phyloP scores from a whole-genome alignment of 371 early-diverging fungal species.

The Mucor indicus region DNA sequence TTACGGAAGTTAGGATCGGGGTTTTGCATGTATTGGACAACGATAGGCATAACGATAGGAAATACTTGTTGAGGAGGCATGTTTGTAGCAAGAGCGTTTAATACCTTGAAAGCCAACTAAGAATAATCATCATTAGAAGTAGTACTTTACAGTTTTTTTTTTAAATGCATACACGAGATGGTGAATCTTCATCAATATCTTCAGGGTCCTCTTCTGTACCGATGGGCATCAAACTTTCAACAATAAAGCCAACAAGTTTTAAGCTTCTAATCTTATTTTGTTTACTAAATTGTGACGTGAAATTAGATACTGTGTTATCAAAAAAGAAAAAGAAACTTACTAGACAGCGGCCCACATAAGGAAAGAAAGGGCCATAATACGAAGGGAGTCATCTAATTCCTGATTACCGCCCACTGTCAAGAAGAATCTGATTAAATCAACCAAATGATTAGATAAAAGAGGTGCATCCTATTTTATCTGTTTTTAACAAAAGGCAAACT shows the following conservation, averaged over 20 bases:
- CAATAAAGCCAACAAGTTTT: slow-evolving; percentile 70
- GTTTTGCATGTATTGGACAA: slow-evolving; percentile 72
- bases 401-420: slow-evolving; percentile 61
- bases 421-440: slow-evolving; percentile 74
- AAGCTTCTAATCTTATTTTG: slow-evolving; percentile 73
- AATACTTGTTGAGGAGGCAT: slow-evolving; percentile 86
- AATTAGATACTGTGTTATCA: not conserved
- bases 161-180: slow-evolving; percentile 41
- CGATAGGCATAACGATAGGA: slow-evolving; percentile 68
- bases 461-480: slow-evolving; percentile 59
- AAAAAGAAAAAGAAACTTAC: slow-evolving; percentile 37
- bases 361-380: slow-evolving; percentile 77
- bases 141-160: not conserved
- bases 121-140: too few species aligned
- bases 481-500: too few species aligned
- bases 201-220: slow-evolving; percentile 79
- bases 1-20: slow-evolving; percentile 68
- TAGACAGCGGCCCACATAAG: slow-evolving; percentile 76
- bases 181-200: slow-evolving; percentile 80
- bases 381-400: slow-evolving; percentile 60
- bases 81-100: slow-evolving; percentile 72
- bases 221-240: slow-evolving; percentile 76
- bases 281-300: slow-evolving; percentile 43
- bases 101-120: slow-evolving; percentile 62
- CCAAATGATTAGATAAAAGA: slow-evolving; percentile 68